Evolutionary conservation across 306 rosid species (phyloP).

Genomic region (Casuarina equisetifolia): DNA sequence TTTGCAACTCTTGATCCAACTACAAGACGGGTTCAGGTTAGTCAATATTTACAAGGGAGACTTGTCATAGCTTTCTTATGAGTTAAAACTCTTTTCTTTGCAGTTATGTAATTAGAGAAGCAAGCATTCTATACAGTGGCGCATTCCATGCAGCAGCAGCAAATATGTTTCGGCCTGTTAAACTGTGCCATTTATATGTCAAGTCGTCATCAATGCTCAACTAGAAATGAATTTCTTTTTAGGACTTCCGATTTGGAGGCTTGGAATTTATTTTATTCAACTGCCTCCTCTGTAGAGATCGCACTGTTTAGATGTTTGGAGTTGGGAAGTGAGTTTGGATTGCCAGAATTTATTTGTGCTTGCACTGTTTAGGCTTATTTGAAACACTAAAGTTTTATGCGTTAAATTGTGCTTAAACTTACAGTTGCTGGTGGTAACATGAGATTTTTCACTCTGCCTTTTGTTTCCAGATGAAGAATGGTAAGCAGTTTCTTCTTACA

Average conservation of each 20-base stretch:
- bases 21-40: slow-evolving; percentile 96
- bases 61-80: neutral
- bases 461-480: slow-evolving; percentile 71
- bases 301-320: too few relatives aligned
- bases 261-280: too few relatives aligned
- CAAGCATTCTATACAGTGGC: neutral
- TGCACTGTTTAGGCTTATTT: neutral
- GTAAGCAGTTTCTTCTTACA: slow-evolving; percentile 91
- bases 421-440: slow-evolving; percentile 22
- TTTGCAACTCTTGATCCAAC: slow-evolving; percentile 99
- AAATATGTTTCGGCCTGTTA: neutral
- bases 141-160: neutral
- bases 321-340: too few relatives aligned
- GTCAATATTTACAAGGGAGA: slow-evolving; percentile 31
- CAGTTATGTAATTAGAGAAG: neutral
- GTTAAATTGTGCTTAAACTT: slow-evolving; percentile 16
- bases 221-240: too few relatives aligned
- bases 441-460: slow-evolving; percentile 29
- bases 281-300: too few relatives aligned
- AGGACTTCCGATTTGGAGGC: too few relatives aligned
- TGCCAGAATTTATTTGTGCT: too few relatives aligned
- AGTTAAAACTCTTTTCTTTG: neutral
- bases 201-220: too few relatives aligned
- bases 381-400: neutral
- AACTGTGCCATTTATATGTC: too few relatives aligned